Base-by-base conservation (phyloP, 495 filamentous ascomycete species). In the Melanomma pulvis-pyrius region DNA sequence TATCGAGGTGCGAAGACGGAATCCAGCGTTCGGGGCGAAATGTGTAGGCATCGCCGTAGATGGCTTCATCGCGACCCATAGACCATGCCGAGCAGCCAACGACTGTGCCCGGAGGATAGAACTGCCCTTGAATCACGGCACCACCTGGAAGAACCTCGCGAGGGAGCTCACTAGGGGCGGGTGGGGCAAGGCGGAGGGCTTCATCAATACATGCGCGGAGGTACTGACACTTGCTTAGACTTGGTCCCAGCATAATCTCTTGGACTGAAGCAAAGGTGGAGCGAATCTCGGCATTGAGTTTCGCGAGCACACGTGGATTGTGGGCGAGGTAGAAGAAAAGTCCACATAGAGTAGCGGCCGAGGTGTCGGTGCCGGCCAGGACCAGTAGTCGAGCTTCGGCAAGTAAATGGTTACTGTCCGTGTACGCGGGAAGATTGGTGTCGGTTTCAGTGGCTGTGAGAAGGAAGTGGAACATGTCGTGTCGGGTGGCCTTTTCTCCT, bases 121-220 rank as follows among this genome's bases (percentile, higher is more conserved):
- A 76, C 3, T 82, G 67, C 5, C 80, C 81, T 36, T 83, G 80
- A 11, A 88, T 80, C 7, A 74, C 65, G 8, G 80, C 73, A 12
- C 89, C 89, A 39, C 88, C 88, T 0, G 79, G 59, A 5, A 86
- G 78, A 4, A 91, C 87, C 68, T 87, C 82, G 25, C 87, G 81
- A 8, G 82, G 82, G 7, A 89, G 71, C 7, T 83, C 75, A 8
- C 82, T 82, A 34, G 79, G 78, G 1, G 89, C 87, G 0, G 88
- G 80, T 13, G 87, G 89, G 0, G 82, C 82, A 44, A 92, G 73
- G 50, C 90, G 87, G 71, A 91, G 79, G 2, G 85, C 79, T 63
- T 91, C 89, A 57, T 89, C 82, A 41, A 88, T 76, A 64, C 84
- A 86, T 8, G 85, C 86, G 54, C 82, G 82, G 1, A 88, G 76